Percentiles rank a stretch among this genome's conserved stretches.
Conservation (phyloP, 768 basidiomycete species). For the Phylloporus scabripes region DNA sequence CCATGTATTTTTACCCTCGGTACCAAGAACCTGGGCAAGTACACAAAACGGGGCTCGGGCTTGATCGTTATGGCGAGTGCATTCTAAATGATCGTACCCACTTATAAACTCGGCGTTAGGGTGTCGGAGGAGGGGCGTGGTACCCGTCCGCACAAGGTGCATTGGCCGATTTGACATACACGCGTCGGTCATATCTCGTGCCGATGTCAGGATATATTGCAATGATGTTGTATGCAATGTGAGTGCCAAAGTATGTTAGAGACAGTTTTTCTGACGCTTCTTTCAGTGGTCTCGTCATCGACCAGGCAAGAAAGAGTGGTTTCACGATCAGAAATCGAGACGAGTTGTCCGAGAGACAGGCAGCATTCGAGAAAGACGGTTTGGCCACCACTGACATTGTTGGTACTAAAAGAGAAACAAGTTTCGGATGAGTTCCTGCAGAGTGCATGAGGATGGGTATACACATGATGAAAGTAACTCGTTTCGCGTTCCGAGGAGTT, state of each 20-base stretch:
- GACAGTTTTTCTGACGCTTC: background rate
- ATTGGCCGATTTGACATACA: conserved; percentile 45
- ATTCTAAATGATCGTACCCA: background rate
- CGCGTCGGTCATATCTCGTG: conserved; percentile 54
- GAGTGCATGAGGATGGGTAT: conserved; percentile 4
- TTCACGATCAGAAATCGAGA: conserved; percentile 49
- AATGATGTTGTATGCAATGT: conserved; percentile 56
- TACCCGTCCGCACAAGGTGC: conserved; percentile 57
- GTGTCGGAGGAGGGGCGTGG: conserved; percentile 66
- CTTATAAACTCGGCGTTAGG: conserved; percentile 25
- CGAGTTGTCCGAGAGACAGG: conserved; percentile 30
- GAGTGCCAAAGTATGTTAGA: conserved; percentile 21
- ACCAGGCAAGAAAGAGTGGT: conserved; percentile 43
- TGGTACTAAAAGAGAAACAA: conserved; percentile 9
- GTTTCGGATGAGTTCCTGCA: conserved; percentile 12
- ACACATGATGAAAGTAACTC: background rate
- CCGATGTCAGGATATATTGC: conserved; percentile 54
- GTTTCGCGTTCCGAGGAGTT: background rate
- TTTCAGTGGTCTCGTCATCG: conserved; percentile 48
- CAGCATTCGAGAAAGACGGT: background rate
- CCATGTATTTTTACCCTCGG: conserved; percentile 64
- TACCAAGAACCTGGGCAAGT: conserved; percentile 56
- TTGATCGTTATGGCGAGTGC: conserved; percentile 54
- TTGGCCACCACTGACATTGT: background rate
- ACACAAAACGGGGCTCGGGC: conserved; percentile 58